Conservation (phyloP, 2,329 filamentous ascomycete species). For the Ophiosphaerella narmari region DNA sequence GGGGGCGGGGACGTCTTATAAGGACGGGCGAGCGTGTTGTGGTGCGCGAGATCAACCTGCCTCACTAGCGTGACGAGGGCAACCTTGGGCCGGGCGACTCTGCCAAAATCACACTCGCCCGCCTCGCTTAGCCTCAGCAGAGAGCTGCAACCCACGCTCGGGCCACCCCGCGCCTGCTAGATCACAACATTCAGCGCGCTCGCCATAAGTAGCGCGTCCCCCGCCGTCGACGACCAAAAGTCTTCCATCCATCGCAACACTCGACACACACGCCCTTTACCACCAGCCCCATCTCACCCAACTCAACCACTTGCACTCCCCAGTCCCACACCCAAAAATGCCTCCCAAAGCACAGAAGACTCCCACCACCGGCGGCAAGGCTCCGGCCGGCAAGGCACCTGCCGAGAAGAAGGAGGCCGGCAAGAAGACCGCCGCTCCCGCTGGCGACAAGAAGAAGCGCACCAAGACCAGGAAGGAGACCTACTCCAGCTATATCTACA, state of each 20-base stretch:
- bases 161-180: conserved; percentile 38
- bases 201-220: conserved; percentile 50
- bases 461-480: conserved; percentile 99
- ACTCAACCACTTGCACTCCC: conserved; percentile 13
- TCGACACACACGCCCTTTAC: conserved; percentile 31
- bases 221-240: conserved; percentile 46
- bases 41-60: conserved; percentile 48
- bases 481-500: conserved; percentile 99
- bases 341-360: conserved; percentile 99
- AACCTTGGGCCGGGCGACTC: conserved; percentile 13
- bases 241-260: conserved; percentile 33
- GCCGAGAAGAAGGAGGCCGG: conserved; percentile 99
- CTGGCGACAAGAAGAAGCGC: conserved; percentile 99
- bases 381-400: conserved; percentile 76
- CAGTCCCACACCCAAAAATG: conserved; percentile 66
- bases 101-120: conserved; percentile 27
- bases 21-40: conserved; percentile 45
- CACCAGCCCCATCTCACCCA: conserved; percentile 26
- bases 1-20: conserved; percentile 48
- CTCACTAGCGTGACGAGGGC: conserved; percentile 36
- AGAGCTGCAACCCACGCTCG: conserved; percentile 34
- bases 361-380: conserved; percentile 91
- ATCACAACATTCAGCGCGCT: conserved; percentile 48
- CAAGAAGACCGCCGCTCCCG: conserved; percentile 94
- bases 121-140: conserved; percentile 29